These are phyloP conservation scores for Rhodotorula taiwanensis DNA, from an alignment of 768 basidiomycete species.

Conservation along the genomic window DNA sequence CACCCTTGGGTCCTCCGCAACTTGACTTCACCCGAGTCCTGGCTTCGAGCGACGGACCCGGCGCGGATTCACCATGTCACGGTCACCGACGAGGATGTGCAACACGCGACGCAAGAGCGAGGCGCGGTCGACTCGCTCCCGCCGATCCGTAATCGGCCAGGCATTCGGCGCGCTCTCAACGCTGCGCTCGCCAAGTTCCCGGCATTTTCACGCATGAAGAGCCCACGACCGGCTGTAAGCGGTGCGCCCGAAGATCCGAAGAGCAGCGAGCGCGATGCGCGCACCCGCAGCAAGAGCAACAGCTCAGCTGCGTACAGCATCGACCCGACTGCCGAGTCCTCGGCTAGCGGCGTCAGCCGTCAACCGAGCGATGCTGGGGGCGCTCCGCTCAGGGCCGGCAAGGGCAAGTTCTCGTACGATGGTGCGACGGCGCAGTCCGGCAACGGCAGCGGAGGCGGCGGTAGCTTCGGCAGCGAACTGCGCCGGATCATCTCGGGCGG, in stretches of 20 bases:
- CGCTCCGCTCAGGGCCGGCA: slow-evolving; percentile 2
- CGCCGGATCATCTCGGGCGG: slow-evolving; percentile 26
- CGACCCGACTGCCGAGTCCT: slow-evolving; percentile 22
- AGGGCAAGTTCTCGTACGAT: slow-evolving; percentile 18
- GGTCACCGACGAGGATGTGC: slow-evolving; percentile 70
- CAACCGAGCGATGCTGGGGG: slow-evolving; percentile 28
- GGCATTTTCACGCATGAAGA: slow-evolving; percentile 31
- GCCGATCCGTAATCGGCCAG: slow-evolving; percentile 29
- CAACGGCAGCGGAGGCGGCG: background rate
- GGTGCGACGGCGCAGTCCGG: background rate
- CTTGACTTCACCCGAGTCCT: slow-evolving; percentile 54
- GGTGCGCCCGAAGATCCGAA: slow-evolving; percentile 2
- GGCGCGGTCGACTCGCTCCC: slow-evolving; percentile 22
- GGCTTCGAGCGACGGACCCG: slow-evolving; percentile 62
- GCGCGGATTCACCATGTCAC: slow-evolving; percentile 51
- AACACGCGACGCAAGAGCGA: slow-evolving; percentile 49
- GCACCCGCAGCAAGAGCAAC: slow-evolving; percentile 35
- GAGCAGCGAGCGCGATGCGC: slow-evolving; percentile 6
- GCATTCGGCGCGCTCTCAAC: slow-evolving; percentile 39
- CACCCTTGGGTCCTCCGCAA: slow-evolving; percentile 48
- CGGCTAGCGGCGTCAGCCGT: slow-evolving; percentile 22
- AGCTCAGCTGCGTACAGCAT: slow-evolving; percentile 32
- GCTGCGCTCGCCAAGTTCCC: slow-evolving; percentile 38
- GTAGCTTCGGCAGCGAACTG: slow-evolving; percentile 20
- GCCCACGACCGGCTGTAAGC: slow-evolving; percentile 18